A percentile compares a stretch with the other conserved stretches of the same genome.
phyloP scores from a whole-genome alignment of 2,329 filamentous ascomycete genomes.

The Venturia pyrina region DNA sequence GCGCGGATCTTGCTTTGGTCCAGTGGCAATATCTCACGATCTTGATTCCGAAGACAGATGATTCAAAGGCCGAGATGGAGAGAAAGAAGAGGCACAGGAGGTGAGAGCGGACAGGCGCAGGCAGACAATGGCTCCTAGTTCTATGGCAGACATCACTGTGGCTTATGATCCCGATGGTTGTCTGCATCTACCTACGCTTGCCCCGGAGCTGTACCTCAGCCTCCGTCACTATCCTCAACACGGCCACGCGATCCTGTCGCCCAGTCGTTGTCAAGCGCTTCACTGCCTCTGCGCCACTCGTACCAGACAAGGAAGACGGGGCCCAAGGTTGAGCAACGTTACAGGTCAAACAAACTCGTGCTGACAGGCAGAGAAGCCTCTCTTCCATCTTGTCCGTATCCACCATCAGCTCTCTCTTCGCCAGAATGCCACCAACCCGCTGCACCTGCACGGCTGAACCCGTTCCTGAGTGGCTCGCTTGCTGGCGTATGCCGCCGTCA shows the following conservation, averaged over 20 bases:
- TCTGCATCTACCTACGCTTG: background rate
- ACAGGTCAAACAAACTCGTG: background rate
- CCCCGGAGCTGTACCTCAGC: no score
- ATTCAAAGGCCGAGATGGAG: background rate
- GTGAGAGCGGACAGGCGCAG: background rate
- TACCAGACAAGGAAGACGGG: no score
- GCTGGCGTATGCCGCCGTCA: background rate
- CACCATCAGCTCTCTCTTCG: background rate
- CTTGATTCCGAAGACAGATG: background rate
- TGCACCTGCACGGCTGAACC: background rate
- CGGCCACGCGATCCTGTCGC: background rate
- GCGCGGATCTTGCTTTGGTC: background rate
- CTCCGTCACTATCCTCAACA: no score
- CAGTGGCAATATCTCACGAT: background rate
- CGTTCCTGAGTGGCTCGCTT: background rate
- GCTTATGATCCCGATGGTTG: background rate
- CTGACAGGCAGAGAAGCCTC: background rate
- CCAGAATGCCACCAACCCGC: background rate
- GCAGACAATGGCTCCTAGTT: background rate
- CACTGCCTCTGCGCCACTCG: no score
- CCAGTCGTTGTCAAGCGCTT: background rate
- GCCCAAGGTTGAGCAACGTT: no score
- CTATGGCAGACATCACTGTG: background rate
- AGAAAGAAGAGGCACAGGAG: background rate
- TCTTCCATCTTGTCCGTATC: background rate